These are phyloP conservation scores for Pestalotiopsis sp. DNA, from an alignment of 2,329 filamentous ascomycete genomes.

Conservation along the genomic window DNA sequence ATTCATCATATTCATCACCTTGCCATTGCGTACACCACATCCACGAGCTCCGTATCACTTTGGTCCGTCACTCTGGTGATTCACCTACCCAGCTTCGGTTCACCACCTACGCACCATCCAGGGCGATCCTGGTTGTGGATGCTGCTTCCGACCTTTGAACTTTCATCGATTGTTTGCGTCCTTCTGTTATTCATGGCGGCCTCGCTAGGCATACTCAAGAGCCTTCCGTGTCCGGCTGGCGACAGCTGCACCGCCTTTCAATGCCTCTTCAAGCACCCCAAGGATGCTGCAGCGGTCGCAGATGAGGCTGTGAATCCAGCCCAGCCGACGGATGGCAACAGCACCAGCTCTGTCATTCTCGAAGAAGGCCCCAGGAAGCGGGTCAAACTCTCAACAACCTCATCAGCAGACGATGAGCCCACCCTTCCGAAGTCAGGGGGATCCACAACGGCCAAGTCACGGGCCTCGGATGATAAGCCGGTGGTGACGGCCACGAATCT, in stretches of 20 bases:
- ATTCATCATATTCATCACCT: no score
- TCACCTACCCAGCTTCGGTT: not conserved
- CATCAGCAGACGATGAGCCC: conserved; percentile 3
- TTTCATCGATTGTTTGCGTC: not conserved
- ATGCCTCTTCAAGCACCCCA: conserved; percentile 51
- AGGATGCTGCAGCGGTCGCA: conserved; percentile 29
- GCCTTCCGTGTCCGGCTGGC: conserved; percentile 53
- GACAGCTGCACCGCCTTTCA: conserved; percentile 49
- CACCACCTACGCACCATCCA: not conserved
- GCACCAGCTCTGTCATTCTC: conserved; percentile 12
- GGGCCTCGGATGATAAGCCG: not conserved
- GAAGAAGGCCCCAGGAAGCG: conserved; percentile 28
- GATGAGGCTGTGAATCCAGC: conserved; percentile 10
- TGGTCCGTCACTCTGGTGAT: not conserved
- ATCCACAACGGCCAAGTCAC: not conserved
- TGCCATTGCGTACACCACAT: no score
- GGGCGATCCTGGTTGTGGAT: not conserved
- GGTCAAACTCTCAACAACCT: conserved; percentile 22
- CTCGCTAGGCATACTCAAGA: conserved; percentile 42
- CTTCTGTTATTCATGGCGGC: conserved; percentile 24
- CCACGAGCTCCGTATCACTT: not conserved
- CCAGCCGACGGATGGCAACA: conserved; percentile 6
- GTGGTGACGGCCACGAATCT: not conserved
- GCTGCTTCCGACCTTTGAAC: not conserved
- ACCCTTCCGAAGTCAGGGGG: not conserved